A percentile compares a stretch with the other conserved stretches of the same genome.
Conservation (phyloP, 768 basidiomycete species). For the Tylopilus sp. region DNA sequence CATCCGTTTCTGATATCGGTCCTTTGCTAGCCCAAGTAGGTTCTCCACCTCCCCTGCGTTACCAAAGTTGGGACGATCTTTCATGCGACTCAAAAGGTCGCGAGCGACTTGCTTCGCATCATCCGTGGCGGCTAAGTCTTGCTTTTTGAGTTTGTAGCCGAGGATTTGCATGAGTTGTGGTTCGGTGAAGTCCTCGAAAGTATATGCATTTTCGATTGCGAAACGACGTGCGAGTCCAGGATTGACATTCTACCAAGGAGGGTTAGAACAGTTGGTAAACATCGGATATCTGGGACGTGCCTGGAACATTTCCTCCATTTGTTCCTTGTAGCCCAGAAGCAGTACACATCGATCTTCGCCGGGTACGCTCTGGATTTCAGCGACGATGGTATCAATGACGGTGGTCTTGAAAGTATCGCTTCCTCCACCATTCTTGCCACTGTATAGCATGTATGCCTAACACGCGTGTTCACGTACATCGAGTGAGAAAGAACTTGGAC, state of each 20-base stretch:
- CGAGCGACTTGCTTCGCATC: constrained; percentile 56
- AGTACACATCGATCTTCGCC: constrained; percentile 71
- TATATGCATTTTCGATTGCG: constrained; percentile 64
- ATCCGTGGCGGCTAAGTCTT: constrained; percentile 55
- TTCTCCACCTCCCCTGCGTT: constrained; percentile 68
- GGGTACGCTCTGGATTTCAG: constrained; percentile 65
- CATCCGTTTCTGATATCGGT: constrained; percentile 42
- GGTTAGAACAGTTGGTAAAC: neutral
- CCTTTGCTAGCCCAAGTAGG: constrained; percentile 49
- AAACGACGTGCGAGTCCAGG: constrained; percentile 65
- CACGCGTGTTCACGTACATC: neutral
- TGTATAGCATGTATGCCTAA: constrained; percentile 48
- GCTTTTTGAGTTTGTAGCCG: constrained; percentile 51
- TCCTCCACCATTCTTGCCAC: constrained; percentile 31
- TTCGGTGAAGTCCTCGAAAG: constrained; percentile 63
- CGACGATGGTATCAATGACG: constrained; percentile 73
- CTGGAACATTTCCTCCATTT: constrained; percentile 76
- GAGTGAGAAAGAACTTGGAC: constrained; percentile 11
- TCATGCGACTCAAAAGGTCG: constrained; percentile 37
- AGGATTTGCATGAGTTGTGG: constrained; percentile 50
- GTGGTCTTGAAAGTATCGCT: constrained; percentile 57
- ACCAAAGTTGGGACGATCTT: constrained; percentile 57
- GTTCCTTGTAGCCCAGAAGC: constrained; percentile 58
- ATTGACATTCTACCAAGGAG: constrained; percentile 54
- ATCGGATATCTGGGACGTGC: constrained; percentile 29